Conservation (phyloP, 2,329 filamentous ascomycete species). For the Microcyclospora pomicola region DNA sequence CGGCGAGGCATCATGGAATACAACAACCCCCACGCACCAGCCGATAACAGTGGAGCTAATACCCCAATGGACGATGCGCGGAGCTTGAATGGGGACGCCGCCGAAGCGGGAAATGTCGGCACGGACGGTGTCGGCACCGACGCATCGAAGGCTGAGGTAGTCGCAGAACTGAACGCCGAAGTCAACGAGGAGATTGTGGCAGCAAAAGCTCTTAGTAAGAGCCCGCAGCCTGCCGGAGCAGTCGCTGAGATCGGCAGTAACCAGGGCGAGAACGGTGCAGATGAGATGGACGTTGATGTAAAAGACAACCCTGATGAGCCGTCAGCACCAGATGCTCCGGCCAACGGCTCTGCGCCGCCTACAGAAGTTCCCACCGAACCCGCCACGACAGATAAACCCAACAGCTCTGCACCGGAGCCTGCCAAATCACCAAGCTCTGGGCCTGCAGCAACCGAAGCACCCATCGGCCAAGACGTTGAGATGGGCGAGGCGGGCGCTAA, state of each 20-base stretch:
- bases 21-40: constrained; percentile 40
- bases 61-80: constrained; percentile 17
- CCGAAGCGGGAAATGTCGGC: constrained; percentile 10
- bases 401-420: background rate
- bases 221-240: constrained; percentile 4
- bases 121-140: constrained; percentile 6
- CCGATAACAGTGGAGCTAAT: constrained; percentile 39
- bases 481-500: constrained; percentile 12
- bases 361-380: background rate
- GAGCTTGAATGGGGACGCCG: constrained; percentile 18
- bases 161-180: constrained; percentile 2
- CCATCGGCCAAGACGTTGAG: constrained; percentile 11
- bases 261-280: constrained; percentile 8
- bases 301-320: constrained; percentile 21
- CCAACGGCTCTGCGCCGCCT: background rate
- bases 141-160: constrained; percentile 12
- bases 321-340: background rate
- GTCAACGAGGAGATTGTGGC: constrained; percentile 13
- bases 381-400: background rate
- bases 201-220: constrained; percentile 13
- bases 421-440: background rate
- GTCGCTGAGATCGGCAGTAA: constrained; percentile 3
- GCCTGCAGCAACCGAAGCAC: constrained; percentile 1
- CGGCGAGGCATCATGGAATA: constrained; percentile 49
- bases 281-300: constrained; percentile 3